Evolutionary conservation across 352 stramenopile genomes (phyloP).

Genomic region (Pythium pectinolyticum): DNA sequence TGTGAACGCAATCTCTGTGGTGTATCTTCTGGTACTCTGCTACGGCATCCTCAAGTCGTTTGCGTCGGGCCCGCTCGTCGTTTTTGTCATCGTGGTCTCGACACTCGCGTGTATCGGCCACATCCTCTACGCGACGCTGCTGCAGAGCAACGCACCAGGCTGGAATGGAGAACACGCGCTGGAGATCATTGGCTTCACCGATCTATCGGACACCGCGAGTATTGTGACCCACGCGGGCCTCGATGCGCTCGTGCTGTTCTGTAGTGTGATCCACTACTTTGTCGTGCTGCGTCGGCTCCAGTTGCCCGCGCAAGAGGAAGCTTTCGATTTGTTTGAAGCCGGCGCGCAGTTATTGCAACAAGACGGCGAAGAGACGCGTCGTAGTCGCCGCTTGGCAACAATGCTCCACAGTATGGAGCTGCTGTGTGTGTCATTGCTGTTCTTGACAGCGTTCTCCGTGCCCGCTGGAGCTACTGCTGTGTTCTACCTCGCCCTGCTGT

Average conservation of each 20-base stretch:
- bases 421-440: constrained; percentile 50
- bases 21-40: constrained; percentile 73
- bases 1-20: constrained; percentile 58
- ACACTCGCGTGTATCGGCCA: constrained; percentile 45
- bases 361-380: constrained; percentile 30
- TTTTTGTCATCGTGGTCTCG: constrained; percentile 49
- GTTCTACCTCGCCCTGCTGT: constrained; percentile 62
- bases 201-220: constrained; percentile 35
- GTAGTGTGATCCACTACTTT: constrained; percentile 61
- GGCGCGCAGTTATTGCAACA: constrained; percentile 44
- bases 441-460: constrained; percentile 59
- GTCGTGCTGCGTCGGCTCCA: constrained; percentile 50
- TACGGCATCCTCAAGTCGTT: constrained; percentile 66
- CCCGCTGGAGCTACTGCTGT: constrained; percentile 52
- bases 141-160: constrained; percentile 13
- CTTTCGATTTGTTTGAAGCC: constrained; percentile 64
- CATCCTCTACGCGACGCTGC: constrained; percentile 32
- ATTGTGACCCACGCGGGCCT: constrained; percentile 54
- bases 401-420: constrained; percentile 40
- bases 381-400: constrained; percentile 30
- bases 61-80: constrained; percentile 46
- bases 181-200: constrained; percentile 47
- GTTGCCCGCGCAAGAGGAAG: constrained; percentile 28
- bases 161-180: constrained; percentile 15
- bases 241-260: constrained; percentile 59